A percentile compares a stretch with the other conserved stretches of the same genome.
Evolutionary conservation across 495 filamentous ascomycete species (phyloP).

Genomic region (Lepraria neglecta): DNA sequence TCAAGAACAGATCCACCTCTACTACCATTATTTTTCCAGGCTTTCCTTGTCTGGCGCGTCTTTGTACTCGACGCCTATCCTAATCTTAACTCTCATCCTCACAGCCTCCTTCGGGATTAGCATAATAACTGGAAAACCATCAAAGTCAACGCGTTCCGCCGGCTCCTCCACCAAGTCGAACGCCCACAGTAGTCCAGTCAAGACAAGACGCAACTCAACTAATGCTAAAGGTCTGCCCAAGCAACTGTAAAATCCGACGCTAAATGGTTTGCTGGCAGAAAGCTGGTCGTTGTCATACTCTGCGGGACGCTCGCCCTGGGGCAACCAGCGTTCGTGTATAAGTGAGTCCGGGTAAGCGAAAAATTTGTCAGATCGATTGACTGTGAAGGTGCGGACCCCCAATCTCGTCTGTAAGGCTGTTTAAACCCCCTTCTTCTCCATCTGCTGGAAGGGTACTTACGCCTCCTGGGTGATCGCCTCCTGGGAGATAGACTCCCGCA

Average conservation of each 20-base stretch:
- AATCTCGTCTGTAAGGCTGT: slow-evolving; percentile 14
- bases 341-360: slow-evolving; percentile 19
- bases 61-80: background rate
- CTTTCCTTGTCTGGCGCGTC: background rate
- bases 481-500: slow-evolving; percentile 24
- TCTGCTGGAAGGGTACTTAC: too few relatives aligned
- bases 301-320: slow-evolving; percentile 3
- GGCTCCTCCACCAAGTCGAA: slow-evolving; percentile 18
- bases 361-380: slow-evolving; percentile 7
- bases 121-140: background rate
- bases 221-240: slow-evolving; percentile 16
- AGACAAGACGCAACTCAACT: slow-evolving; percentile 19
- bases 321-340: slow-evolving; percentile 23
- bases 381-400: slow-evolving; percentile 2
- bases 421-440: background rate
- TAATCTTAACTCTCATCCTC: background rate
- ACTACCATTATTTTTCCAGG: background rate
- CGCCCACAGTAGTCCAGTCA: slow-evolving; percentile 19
- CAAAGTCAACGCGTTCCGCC: background rate
- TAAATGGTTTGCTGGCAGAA: slow-evolving; percentile 16
- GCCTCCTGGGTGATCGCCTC: slow-evolving; percentile 2
- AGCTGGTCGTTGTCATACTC: slow-evolving; percentile 9
- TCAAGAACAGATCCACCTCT: background rate
- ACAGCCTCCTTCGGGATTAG: background rate
- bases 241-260: slow-evolving; percentile 16